Base-by-base conservation (phyloP, 768 basidiomycete species). In the Lentinula boryana region DNA sequence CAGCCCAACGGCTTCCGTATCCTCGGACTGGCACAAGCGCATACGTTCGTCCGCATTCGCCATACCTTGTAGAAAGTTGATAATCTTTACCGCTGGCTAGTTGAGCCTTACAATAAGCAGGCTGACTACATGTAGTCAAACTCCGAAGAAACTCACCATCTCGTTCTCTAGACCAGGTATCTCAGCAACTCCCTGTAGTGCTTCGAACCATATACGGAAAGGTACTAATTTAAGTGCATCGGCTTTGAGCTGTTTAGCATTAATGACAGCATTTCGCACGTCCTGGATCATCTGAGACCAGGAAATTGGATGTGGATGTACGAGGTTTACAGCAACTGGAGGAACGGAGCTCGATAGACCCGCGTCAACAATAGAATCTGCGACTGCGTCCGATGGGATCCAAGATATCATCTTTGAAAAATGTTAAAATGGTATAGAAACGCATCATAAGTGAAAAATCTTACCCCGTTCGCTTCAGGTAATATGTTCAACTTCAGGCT, bases 321-420 rank as follows among this genome's bases (percentile, higher is more conserved):
- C 67, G 3, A 82, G 60, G 62, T 80, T 74, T 60, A 77, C 61
- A 5, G 68, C 62, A 3, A 69, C 61, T 62, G 52, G 0, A 67
- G 61, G 0, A 48, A 65, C 31, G 62, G 58, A 46, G 3, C 72
- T 67, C 6, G 68, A 56, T 31, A 56, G 23, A 56, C 58, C 69
- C 1, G 67, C 52, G 61, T 77, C 70, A 10, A 75, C 43, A 5
- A 79, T 64, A 0, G 71, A 69, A 38, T 68, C 15, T 0, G 78
- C 75, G 0, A 73, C 78, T 1, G 71, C 66, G 63, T 80, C 72
- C 56, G 73, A 70, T 0, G 80, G 77, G 4, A 82, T 50, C 81
- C 79, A 80, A 0, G 77, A 77, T 10, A 77, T 67, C 5, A 63
- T 60, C 78, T 80, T 38, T 12, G 23, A 44, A 13, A 54, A 31